Evolutionary conservation across 179 eudicot species (phyloP), one percentile per base, ranked within the genome.

Genomic region (Beta corolliflora): DNA sequence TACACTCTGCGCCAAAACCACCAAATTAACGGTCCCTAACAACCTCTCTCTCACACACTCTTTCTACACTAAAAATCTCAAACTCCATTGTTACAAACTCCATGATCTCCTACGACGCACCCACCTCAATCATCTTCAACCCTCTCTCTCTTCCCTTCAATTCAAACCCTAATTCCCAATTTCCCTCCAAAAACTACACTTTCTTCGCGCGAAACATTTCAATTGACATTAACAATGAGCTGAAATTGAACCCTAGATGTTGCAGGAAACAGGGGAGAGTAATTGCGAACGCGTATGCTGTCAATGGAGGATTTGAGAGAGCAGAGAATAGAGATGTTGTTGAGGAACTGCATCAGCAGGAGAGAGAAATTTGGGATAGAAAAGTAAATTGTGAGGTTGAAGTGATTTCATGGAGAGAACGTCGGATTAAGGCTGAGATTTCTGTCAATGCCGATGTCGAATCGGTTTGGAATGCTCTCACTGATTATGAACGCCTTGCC

Each of bases 401-500:
- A 66, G 99, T 96, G 73, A 84, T 96, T 41, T 96, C 99, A 15
- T 96, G 99, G 99, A 63, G 99, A 70, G 99, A 96, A 64, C 91
- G 99, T 0, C 76, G 94, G 72, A 86, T 96, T 71, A 90, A 87
- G 75, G 96, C 89, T 4, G 91, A 94, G 71, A 86, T 92, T 31
- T 50, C 63, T 9, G 98, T 96, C 11, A 86, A 90, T 88, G 88
- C 98, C 3, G 93, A 93, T 84, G 87, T 94, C 29, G 88, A 90
- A 6, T 91, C 95, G 5, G 93, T 94, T 55, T 96, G 99, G 98
- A 84, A 86, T 86, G 92, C 96, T 77, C 93, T 96, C 19, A 96
- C 99, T 60, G 99, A 96, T 85, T 96, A 96, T 64, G 98, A 96
- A 83, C 90, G 94, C 83, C 98, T 96, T 23, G 97, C 99, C 78